Evolutionary conservation across 2,329 filamentous ascomycete species (phyloP).

Genomic region (Chalaropsis ovoidea): DNA sequence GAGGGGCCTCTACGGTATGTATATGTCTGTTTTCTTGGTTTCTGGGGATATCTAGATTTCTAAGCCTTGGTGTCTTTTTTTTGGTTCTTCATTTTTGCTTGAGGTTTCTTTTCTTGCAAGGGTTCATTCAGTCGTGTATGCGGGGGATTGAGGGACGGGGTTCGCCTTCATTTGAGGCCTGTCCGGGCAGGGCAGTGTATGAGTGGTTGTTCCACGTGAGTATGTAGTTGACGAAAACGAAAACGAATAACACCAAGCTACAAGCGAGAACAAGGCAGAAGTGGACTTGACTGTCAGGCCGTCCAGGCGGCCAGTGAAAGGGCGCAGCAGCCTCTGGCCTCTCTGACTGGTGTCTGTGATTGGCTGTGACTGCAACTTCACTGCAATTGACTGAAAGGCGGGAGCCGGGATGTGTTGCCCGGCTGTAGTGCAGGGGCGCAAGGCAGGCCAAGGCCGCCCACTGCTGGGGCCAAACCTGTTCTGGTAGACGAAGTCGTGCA

Average conservation of each 20-base stretch:
- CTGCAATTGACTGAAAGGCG: too few species aligned
- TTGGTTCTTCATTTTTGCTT: background rate
- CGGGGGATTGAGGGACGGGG: too few species aligned
- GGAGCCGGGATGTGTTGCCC: background rate
- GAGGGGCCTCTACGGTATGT: conserved; percentile 11
- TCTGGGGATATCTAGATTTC: background rate
- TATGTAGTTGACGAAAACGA: too few species aligned
- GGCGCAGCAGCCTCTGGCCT: too few species aligned
- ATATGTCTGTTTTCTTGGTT: conserved; percentile 11
- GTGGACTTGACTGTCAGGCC: background rate
- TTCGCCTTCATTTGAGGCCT: too few species aligned
- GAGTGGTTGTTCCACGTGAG: too few species aligned
- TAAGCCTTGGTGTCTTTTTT: background rate
- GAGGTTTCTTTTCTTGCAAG: background rate
- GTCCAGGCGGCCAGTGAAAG: background rate
- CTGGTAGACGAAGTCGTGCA: background rate
- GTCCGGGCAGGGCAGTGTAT: too few species aligned
- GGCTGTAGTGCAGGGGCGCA: too few species aligned
- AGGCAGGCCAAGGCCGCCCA: too few species aligned
- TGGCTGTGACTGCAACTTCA: too few species aligned
- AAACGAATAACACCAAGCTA: too few species aligned
- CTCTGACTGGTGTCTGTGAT: too few species aligned
- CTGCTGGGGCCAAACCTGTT: background rate
- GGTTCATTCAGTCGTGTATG: background rate
- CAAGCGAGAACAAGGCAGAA: background rate